Conservation (phyloP, 2,329 filamentous ascomycete genomes). For the Aspergillus ustus region DNA sequence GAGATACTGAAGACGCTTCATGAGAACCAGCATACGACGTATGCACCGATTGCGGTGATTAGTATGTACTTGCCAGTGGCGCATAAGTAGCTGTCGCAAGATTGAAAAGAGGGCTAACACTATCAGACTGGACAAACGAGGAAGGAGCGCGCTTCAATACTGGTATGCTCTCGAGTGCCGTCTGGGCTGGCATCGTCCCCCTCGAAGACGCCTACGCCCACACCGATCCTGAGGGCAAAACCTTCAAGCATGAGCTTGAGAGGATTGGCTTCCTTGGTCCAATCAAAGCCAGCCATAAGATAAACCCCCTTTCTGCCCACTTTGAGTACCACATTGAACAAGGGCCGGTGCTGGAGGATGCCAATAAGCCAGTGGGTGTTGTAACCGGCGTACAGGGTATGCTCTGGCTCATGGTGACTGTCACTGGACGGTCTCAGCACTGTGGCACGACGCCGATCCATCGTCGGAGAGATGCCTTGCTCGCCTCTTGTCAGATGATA, state of each 20-base stretch:
- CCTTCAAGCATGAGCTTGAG: neutral
- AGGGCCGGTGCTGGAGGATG: neutral
- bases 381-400: constrained; percentile 1
- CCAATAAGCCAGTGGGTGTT: neutral
- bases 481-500: neutral
- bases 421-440: neutral
- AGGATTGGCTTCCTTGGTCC: neutral
- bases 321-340: constrained; percentile 1
- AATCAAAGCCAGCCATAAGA: neutral
- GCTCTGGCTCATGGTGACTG: neutral
- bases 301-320: neutral
- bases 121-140: constrained; percentile 7
- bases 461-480: neutral
- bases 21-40: neutral
- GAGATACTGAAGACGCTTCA: neutral
- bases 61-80: too few species aligned
- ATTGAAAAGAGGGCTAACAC: too few species aligned
- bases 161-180: neutral
- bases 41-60: neutral
- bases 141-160: constrained; percentile 3
- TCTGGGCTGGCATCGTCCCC: neutral
- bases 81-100: too few species aligned
- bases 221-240: neutral
- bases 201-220: neutral
- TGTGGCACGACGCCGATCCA: neutral